These are phyloP conservation scores for Talinum fruticosum DNA, from an alignment of 148 eudicot genomes.

Conservation along the genomic window DNA sequence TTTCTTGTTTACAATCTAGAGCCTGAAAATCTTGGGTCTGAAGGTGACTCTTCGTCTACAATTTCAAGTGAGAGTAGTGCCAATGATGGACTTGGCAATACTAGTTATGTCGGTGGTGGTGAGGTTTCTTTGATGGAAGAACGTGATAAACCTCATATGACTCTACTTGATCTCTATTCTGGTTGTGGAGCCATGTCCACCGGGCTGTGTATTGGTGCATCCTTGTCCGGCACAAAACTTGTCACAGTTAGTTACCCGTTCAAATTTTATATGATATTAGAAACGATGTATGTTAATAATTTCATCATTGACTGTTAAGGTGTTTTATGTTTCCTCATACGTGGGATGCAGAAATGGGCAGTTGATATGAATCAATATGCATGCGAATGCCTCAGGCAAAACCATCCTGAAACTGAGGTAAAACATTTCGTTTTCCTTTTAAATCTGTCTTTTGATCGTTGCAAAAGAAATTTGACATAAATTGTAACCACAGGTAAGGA, in stretches of 20 bases:
- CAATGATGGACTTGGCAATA: slow-evolving; percentile 12
- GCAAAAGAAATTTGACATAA: not conserved
- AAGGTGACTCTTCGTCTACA: slow-evolving; percentile 24
- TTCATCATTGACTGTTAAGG: not conserved
- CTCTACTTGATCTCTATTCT: slow-evolving; percentile 15
- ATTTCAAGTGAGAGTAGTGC: slow-evolving; percentile 26
- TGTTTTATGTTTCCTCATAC: not conserved
- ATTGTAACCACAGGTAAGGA: slow-evolving; percentile 5
- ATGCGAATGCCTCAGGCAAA: slow-evolving; percentile 16
- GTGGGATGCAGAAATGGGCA: slow-evolving; percentile 13
- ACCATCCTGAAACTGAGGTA: slow-evolving; percentile 28
- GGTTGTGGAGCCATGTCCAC: slow-evolving; percentile 20
- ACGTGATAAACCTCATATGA: slow-evolving; percentile 9
- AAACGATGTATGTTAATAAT: not conserved
- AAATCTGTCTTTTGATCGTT: not conserved
- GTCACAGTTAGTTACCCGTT: slow-evolving; percentile 4
- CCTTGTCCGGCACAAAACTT: slow-evolving; percentile 13
- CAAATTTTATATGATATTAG: not conserved
- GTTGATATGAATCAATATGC: slow-evolving; percentile 17
- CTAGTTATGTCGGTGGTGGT: not conserved
- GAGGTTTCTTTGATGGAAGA: not conserved
- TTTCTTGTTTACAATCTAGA: not conserved
- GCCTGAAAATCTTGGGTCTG: slow-evolving; percentile 11
- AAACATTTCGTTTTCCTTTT: not conserved
- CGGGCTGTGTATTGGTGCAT: slow-evolving; percentile 19